Base-by-base conservation (phyloP, 495 filamentous ascomycete genomes). In the Opeltia flavorubescens region DNA sequence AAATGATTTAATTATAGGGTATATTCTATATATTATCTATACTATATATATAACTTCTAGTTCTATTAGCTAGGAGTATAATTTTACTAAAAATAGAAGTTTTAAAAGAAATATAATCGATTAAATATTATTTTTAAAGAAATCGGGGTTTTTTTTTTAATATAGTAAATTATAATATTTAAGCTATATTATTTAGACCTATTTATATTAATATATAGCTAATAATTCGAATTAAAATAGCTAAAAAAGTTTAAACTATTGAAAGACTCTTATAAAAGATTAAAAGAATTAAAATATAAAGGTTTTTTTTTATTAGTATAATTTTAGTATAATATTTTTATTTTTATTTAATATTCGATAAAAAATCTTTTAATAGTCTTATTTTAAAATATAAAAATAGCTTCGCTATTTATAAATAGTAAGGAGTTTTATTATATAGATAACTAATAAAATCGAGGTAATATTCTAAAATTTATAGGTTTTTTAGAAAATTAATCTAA, bases 91-190 rank as follows among this genome's bases (percentile, higher is more conserved):
- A 4, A n/a, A 23, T n/a, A 46, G 17, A 0, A 54, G 23, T 26
- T 17, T 43, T 20, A n/a, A 31, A 3, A 49, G 18, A 43, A 54
- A 54, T 25, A 54, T 25, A 30, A 50, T 50, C 8, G 13, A 24
- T 15, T 50, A 27, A 11, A 46, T 54, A 40, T 20, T 36, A 21
- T 6, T 24, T 43, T 23, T 25, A 24, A 15, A 0, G 2, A 24
- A 33, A n/a, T 40, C 25, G 1, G 12, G 24, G 2, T 17, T 23
- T 21, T 35, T 28, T 41, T 11, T 36, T 45, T 44, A 38, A 49
- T 49, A 49, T 53, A 42, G 31, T 41, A 53, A 15, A 53, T 25
- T 26, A 45, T 44, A 0, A 28, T 25, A 2, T n/a, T 46, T 41
- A 53, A 53, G 4, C 24, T 25, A 15, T 42, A 45, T 15, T 43